Conservation (phyloP, 176 grass and related monocot genomes). For the Aegilops speltoides region DNA sequence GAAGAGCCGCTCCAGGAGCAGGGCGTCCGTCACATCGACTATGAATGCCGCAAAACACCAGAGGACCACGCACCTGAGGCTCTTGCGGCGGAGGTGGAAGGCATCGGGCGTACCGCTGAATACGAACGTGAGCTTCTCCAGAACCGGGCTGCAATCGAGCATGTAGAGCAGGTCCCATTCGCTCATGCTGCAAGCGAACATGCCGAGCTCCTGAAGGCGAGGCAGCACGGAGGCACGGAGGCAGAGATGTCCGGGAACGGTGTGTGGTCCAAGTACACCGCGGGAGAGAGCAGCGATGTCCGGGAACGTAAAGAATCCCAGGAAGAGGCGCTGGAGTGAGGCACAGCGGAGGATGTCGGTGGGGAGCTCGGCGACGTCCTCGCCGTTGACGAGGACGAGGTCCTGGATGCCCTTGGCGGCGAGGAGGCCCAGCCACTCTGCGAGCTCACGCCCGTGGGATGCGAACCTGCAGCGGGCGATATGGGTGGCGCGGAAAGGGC, state of each 20-base stretch:
- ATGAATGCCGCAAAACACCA: not conserved
- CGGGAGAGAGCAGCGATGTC: not conserved
- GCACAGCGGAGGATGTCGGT: not conserved
- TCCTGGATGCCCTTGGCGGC: not conserved
- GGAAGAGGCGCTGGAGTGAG: slow-evolving; percentile 2
- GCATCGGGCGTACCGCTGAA: not conserved
- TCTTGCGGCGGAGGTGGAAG: slow-evolving; percentile 7
- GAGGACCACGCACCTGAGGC: slow-evolving; percentile 11
- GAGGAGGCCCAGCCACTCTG: not conserved
- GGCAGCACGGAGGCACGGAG: not conserved
- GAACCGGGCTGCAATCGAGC: slow-evolving; percentile 13
- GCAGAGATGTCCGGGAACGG: not conserved
- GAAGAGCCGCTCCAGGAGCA: not conserved
- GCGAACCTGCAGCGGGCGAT: not conserved
- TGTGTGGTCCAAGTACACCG: no score
- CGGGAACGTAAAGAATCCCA: not conserved
- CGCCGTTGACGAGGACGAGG: not conserved
- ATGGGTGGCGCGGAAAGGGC: not conserved
- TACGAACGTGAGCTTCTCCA: slow-evolving; percentile 16
- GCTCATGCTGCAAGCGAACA: not conserved
- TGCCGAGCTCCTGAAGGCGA: not conserved
- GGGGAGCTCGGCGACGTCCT: not conserved
- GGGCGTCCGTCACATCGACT: slow-evolving; percentile 15
- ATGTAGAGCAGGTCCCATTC: not conserved
- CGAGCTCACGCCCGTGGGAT: not conserved